Evolutionary conservation across 2,329 filamentous ascomycete genomes (phyloP).

Genomic region (Pestalotiopsis sp.): DNA sequence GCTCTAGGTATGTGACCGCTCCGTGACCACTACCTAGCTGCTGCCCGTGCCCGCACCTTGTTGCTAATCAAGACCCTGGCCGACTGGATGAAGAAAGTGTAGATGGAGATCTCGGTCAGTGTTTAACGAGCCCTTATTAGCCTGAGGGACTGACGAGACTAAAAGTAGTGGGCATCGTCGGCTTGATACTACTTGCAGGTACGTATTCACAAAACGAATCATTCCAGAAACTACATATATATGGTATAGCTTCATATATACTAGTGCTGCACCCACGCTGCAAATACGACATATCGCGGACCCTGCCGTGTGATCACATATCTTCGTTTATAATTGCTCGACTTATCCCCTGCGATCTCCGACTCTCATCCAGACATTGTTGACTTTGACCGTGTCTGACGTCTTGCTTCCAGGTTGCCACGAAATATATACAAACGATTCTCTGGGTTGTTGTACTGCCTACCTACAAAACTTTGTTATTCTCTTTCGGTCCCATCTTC

Average conservation of each 20-base stretch:
- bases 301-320: background rate
- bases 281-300: constrained; percentile 4
- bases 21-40: background rate
- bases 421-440: background rate
- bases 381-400: background rate
- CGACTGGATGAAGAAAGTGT: background rate
- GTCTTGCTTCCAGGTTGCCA: background rate
- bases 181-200: too few species aligned
- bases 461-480: background rate
- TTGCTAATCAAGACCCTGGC: background rate
- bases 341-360: constrained; percentile 4
- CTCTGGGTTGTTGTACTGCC: background rate
- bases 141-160: background rate
- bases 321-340: constrained; percentile 1
- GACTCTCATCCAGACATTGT: background rate
- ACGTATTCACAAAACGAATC: background rate
- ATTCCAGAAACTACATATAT: background rate
- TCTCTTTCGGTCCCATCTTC: background rate
- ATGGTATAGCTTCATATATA: background rate
- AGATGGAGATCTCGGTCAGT: background rate
- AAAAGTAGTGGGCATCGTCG: too few species aligned
- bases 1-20: background rate
- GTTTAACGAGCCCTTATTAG: background rate
- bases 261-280: background rate
- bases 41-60: background rate